Conservation (phyloP, 768 basidiomycete genomes). For the Xerocomellus dryophilus region DNA sequence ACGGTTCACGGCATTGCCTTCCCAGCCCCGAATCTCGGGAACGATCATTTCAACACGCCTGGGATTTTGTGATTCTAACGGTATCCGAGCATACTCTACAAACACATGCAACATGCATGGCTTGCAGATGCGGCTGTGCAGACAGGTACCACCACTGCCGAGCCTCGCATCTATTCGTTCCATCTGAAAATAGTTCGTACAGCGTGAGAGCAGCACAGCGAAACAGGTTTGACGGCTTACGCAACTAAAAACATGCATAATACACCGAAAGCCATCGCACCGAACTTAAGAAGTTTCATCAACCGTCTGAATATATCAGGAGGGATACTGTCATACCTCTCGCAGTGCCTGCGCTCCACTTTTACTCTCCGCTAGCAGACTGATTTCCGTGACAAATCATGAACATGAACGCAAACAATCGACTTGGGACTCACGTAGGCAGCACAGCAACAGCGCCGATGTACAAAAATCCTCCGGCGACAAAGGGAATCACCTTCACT, state of each 20-base stretch:
- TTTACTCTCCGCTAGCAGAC: slow-evolving; percentile 83
- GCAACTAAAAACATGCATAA: slow-evolving; percentile 89
- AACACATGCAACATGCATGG: background rate
- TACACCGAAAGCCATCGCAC: slow-evolving; percentile 88
- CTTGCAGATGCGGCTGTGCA: background rate
- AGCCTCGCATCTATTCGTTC: slow-evolving; percentile 59
- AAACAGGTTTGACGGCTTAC: slow-evolving; percentile 49
- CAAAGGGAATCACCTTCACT: slow-evolving; percentile 78
- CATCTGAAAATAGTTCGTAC: slow-evolving; percentile 45
- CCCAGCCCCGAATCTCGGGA: slow-evolving; percentile 7
- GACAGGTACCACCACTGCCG: slow-evolving; percentile 2
- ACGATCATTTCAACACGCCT: slow-evolving; percentile 3
- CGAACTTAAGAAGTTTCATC: slow-evolving; percentile 58
- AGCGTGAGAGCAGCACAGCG: slow-evolving; percentile 20
- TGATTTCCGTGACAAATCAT: slow-evolving; percentile 32
- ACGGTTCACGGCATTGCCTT: slow-evolving; percentile 26
- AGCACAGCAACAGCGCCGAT: slow-evolving; percentile 91
- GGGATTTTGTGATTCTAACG: background rate
- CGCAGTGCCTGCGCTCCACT: slow-evolving; percentile 86
- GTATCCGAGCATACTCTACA: slow-evolving; percentile 10
- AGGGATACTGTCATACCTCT: slow-evolving; percentile 50
- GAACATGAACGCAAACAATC: slow-evolving; percentile 7
- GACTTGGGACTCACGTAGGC: slow-evolving; percentile 64
- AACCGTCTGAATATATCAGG: slow-evolving; percentile 16
- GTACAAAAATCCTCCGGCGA: slow-evolving; percentile 89